Evolutionary conservation across 2,329 filamentous ascomycete species (phyloP).

Genomic region (Coniochaeta ligniaria): DNA sequence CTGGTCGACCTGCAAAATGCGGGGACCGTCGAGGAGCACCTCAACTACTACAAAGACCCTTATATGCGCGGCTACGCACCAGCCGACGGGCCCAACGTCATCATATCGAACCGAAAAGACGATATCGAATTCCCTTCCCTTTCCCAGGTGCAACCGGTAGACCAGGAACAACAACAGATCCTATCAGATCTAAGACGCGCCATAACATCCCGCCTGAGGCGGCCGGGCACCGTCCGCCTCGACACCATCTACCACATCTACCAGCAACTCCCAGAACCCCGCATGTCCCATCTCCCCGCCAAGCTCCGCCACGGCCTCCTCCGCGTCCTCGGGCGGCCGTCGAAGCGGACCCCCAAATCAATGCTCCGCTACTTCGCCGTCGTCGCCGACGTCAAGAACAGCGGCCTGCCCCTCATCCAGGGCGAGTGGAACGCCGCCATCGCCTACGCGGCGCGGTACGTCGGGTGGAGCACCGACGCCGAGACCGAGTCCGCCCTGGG

Average conservation of each 20-base stretch:
- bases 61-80: slow-evolving; percentile 47
- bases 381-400: slow-evolving; percentile 72
- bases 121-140: slow-evolving; percentile 39
- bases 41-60: slow-evolving; percentile 44
- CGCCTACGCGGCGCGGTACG: slow-evolving; percentile 68
- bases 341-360: slow-evolving; percentile 45
- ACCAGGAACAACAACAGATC: slow-evolving; percentile 24
- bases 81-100: slow-evolving; percentile 38
- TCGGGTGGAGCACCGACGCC: slow-evolving; percentile 46
- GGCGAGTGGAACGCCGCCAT: slow-evolving; percentile 82
- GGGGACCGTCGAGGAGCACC: slow-evolving; percentile 42
- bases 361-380: slow-evolving; percentile 81
- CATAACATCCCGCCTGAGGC: slow-evolving; percentile 33
- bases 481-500: slow-evolving; percentile 64
- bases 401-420: slow-evolving; percentile 59
- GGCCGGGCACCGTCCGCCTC: slow-evolving; percentile 30
- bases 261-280: slow-evolving; percentile 40
- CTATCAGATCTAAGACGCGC: slow-evolving; percentile 32
- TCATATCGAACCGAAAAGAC: slow-evolving; percentile 40
- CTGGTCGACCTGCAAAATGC: slow-evolving; percentile 43
- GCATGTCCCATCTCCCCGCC: slow-evolving; percentile 41
- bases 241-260: slow-evolving; percentile 43
- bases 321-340: slow-evolving; percentile 58
- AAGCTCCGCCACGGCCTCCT: slow-evolving; percentile 56
- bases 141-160: slow-evolving; percentile 28